Evolutionary conservation across 2,329 filamentous ascomycete genomes (phyloP), one percentile per base, ranked within the genome.

Genomic region (Pyrenophora teres): DNA sequence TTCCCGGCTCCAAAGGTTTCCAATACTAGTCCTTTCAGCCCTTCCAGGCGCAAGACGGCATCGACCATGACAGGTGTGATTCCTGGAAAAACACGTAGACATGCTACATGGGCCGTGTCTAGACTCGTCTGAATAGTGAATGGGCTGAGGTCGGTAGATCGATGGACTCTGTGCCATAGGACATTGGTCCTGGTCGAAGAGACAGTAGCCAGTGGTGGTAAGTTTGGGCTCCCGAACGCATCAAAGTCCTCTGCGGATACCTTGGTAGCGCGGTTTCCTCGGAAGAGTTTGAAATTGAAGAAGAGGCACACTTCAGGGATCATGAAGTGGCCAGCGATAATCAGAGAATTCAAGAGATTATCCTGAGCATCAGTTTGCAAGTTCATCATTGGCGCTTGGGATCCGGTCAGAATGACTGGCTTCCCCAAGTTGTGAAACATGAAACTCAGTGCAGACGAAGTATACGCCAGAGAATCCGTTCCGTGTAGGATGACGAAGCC

Each of bases 1-100:
- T 96, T 97, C 50, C 92, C 92, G 71, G 94, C 92, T 53, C 92
- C 92, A 72, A 96, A 96, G 0, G 92, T 96, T 76, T 96, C 92
- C 37, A 97, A 82, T 33, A 97, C 86, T 42, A 96, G 80, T 1
- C 92, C 92, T 41, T 86, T 85, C 12, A 97, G 80, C 40, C 86
- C 85, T n/a, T 90, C 86, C 27, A 92, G 78, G 38, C 83, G 83
- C 53, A 96, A 79, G 13, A 96, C 90, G 1, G 89, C 88, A 68
- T 94, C 90, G 27, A 97, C 83, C 89, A 96, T 95, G 69, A 92
- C 88, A n/a, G 92, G 89, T 72, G 89, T 89, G 76, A 97, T 95
- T 27, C 92, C 92, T 0, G 92, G 92, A 74, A 96, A 96, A 57
- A 96, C 88, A 50, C 92, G 87, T 64, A 96, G 79, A 70, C 91